Evolutionary conservation across 768 basidiomycete genomes (phyloP), one percentile per base, ranked within the genome.

Genomic region (Daedalea quercina): DNA sequence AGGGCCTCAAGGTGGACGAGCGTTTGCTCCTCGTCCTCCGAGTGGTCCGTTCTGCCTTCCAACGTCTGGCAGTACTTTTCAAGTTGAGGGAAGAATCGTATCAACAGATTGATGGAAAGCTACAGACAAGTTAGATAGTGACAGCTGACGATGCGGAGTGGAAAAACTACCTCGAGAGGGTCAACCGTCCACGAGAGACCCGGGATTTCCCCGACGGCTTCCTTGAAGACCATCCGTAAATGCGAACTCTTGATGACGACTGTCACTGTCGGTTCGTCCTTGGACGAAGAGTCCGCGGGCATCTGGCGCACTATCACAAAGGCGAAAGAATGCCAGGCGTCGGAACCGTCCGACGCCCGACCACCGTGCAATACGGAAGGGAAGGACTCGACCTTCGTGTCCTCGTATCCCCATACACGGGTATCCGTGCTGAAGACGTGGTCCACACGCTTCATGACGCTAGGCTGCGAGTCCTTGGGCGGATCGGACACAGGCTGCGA

Each of bases 151-250:
- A 31, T 31, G 37, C 15, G 37, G 9, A 24, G 7, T 42, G 17
- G 8, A 33, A 47, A 26, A 7, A 54, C 55, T 59, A 81, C 81
- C 67, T 79, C 76, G 9, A 84, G 69, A 8, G 80, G 80, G 23
- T 80, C 76, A 3, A 76, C 63, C 28, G 78, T 76, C 82, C 83
- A 85, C 7, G 82, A 82, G 23, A 82, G 67, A 13, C 81, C 82
- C 23, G 77, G 78, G 73, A 79, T 79, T 3, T 73, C 69, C 50
- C 75, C 70, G 54, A 85, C 76, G 19, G 83, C 77, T 35, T 80
- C 78, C 55, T 79, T 75, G 58, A 79, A 81, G 1, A 77, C 78
- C 57, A 78, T 75, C 20, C 78, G 64, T 51, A 85, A 73, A 57
- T 79, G 78, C 23, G 70, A 72, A 58, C 80, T 83, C 66, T 82